Percentiles rank a stretch among this genome's conserved stretches.
These are phyloP conservation scores for Irpex sp. DNA, from an alignment of 1,284 basidiomycete species.

Conservation along the genomic window DNA sequence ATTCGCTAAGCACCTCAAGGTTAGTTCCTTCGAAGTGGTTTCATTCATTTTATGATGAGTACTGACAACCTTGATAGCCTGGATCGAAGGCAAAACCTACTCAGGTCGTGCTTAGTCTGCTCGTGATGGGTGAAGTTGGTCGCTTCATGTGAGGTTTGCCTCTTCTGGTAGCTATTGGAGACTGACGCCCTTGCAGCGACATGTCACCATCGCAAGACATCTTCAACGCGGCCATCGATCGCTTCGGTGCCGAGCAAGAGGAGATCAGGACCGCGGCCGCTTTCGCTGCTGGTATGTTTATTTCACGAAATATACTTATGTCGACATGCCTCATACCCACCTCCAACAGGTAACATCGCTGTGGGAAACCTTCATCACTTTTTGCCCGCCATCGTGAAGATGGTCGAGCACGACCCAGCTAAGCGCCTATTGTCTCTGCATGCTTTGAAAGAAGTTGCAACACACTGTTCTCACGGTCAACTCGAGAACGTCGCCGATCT, in stretches of 20 bases:
- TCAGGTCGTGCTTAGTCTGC: conserved; percentile 75
- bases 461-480: conserved; percentile 81
- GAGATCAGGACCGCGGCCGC: conserved; percentile 86
- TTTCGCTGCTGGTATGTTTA: conserved; percentile 76
- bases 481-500: conserved; percentile 82
- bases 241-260: conserved; percentile 76
- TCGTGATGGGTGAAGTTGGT: conserved; percentile 89
- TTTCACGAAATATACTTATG: neutral
- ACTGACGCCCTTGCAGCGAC: conserved; percentile 49
- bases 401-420: conserved; percentile 76
- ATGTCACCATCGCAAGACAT: conserved; percentile 76
- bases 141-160: conserved; percentile 65
- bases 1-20: conserved; percentile 78
- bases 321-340: neutral
- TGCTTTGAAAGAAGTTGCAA: conserved; percentile 94
- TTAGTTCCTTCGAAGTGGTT: conserved; percentile 20
- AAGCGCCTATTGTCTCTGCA: conserved; percentile 84
- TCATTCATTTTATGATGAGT: neutral
- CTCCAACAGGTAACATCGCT: conserved; percentile 78
- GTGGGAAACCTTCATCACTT: conserved; percentile 87
- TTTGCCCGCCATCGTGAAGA: conserved; percentile 81
- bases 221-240: conserved; percentile 70
- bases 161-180: conserved; percentile 5
- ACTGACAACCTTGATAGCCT: conserved; percentile 35
- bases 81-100: conserved; percentile 64